phyloP scores from a whole-genome alignment of 2,329 filamentous ascomycete species.

The Fusarium multiceps region DNA sequence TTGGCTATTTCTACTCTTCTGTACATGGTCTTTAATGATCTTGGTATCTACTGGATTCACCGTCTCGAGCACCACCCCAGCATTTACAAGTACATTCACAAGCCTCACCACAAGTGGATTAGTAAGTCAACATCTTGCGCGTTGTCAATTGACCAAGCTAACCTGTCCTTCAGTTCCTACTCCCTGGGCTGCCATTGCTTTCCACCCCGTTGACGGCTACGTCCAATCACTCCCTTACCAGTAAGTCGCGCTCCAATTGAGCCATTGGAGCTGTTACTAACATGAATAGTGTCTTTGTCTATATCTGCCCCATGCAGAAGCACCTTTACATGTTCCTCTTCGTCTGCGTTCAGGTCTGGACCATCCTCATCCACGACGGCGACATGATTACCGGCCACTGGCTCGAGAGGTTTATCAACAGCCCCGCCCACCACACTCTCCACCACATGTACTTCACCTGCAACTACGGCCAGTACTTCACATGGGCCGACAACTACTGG shows the following conservation, averaged over 20 bases:
- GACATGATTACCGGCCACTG: slow-evolving; percentile 61
- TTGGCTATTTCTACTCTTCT: slow-evolving; percentile 52
- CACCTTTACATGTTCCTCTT: slow-evolving; percentile 59
- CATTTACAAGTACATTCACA: slow-evolving; percentile 60
- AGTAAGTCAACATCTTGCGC: slow-evolving; percentile 45
- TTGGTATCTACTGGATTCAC: slow-evolving; percentile 62
- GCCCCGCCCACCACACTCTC: slow-evolving; percentile 60
- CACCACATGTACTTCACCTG: slow-evolving; percentile 63
- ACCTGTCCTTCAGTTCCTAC: slow-evolving; percentile 53
- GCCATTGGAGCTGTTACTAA: slow-evolving; percentile 6
- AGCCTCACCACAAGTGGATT: slow-evolving; percentile 63
- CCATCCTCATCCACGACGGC: slow-evolving; percentile 62
- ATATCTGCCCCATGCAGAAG: slow-evolving; percentile 59
- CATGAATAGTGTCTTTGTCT: slow-evolving; percentile 53
- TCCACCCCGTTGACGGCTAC: slow-evolving; percentile 60
- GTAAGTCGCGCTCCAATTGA: slow-evolving; percentile 43
- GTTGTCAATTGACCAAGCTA: neutral
- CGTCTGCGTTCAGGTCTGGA: slow-evolving; percentile 59
- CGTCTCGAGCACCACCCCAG: slow-evolving; percentile 59
- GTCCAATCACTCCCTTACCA: slow-evolving; percentile 61
- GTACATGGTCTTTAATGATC: slow-evolving; percentile 60
- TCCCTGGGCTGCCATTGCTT: slow-evolving; percentile 60
- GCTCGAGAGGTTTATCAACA: slow-evolving; percentile 60
- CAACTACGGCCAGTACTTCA: slow-evolving; percentile 63
- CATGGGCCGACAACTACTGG: slow-evolving; percentile 59